A percentile compares a stretch with the other conserved stretches of the same genome.
Conservation (phyloP, 2,329 filamentous ascomycete species). For the Metarhizium robertsii region DNA sequence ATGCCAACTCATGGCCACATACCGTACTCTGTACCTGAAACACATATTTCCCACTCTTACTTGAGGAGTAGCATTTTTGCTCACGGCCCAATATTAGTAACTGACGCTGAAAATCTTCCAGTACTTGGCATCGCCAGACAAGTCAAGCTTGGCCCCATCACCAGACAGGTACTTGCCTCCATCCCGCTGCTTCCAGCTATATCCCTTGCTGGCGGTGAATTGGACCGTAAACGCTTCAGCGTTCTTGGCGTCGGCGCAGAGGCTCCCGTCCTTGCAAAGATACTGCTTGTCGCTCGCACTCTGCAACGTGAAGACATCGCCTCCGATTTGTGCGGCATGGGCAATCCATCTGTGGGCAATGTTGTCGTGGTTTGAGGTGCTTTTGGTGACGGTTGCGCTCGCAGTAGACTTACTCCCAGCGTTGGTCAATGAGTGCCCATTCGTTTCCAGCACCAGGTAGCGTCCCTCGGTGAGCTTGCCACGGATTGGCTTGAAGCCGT, state of each 20-base stretch:
- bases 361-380: slow-evolving; percentile 22
- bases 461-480: slow-evolving; percentile 45
- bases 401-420: slow-evolving; percentile 16
- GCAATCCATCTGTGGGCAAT: slow-evolving; percentile 40
- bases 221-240: neutral
- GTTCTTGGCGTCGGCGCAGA: neutral
- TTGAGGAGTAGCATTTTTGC: too few relatives aligned
- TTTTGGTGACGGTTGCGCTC: neutral
- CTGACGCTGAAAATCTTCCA: neutral
- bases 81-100: neutral
- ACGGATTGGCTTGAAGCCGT: slow-evolving; percentile 43
- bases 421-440: slow-evolving; percentile 30
- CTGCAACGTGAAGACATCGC: slow-evolving; percentile 16
- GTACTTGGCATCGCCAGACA: neutral
- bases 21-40: too few relatives aligned
- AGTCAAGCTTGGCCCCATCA: neutral
- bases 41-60: too few relatives aligned
- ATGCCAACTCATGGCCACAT: too few relatives aligned
- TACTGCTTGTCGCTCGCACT: slow-evolving; percentile 15
- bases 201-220: neutral
- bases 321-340: slow-evolving; percentile 25
- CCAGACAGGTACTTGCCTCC: neutral
- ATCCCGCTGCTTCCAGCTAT: neutral
- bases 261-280: slow-evolving; percentile 7
- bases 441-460: slow-evolving; percentile 40